Evolutionary conservation across 2,329 filamentous ascomycete genomes (phyloP).

Genomic region (Coniella lustricola): DNA sequence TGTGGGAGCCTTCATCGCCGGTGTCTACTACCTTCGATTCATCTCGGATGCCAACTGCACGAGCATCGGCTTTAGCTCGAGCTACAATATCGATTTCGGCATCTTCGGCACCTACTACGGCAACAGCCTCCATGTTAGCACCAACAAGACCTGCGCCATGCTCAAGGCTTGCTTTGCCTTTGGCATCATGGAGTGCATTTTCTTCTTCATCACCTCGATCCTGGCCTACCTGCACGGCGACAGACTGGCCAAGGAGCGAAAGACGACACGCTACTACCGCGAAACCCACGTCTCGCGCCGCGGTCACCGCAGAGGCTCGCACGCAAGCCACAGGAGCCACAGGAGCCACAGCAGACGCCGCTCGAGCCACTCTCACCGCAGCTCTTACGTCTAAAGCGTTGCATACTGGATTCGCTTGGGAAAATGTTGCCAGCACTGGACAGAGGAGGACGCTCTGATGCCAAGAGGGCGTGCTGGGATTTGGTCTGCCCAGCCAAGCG

Average conservation of each 20-base stretch:
- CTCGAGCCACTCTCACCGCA: conserved; percentile 40
- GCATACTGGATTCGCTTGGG: neutral
- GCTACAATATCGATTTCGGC: conserved; percentile 54
- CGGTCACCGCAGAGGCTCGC: conserved; percentile 34
- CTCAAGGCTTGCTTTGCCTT: conserved; percentile 86
- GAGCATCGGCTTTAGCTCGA: conserved; percentile 40
- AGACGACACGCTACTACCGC: conserved; percentile 28
- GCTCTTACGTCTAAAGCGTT: conserved; percentile 40
- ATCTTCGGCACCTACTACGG: conserved; percentile 50
- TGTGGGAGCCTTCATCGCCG: conserved; percentile 57
- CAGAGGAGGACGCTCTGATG: too few relatives aligned
- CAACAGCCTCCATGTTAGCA: conserved; percentile 43
- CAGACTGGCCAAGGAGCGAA: conserved; percentile 28
- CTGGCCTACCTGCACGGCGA: conserved; percentile 57
- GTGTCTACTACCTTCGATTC: conserved; percentile 51
- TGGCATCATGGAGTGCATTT: conserved; percentile 78
- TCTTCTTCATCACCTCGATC: conserved; percentile 72
- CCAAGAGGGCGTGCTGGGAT: too few relatives aligned
- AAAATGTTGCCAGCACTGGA: neutral
- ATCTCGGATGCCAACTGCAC: conserved; percentile 62
- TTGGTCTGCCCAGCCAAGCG: neutral
- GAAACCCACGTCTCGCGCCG: conserved; percentile 44
- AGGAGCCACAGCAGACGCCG: conserved; percentile 32
- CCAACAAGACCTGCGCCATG: conserved; percentile 80
- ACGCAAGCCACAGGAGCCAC: conserved; percentile 32